Evolutionary conservation across 345 rosid species (phyloP).

Genomic region (Angophora floribunda): DNA sequence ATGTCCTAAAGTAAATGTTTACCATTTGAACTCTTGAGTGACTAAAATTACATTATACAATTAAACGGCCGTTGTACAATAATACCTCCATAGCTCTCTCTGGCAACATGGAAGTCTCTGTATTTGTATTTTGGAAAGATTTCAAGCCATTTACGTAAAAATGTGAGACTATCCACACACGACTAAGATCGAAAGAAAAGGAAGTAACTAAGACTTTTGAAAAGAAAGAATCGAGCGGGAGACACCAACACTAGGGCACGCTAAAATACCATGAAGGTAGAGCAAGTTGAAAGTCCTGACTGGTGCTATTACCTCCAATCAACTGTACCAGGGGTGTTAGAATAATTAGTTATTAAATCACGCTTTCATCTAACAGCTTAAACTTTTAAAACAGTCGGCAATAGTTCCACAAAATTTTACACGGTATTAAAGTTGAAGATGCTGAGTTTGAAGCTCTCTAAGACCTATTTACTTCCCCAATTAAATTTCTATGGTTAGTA

Average conservation of each 20-base stretch:
- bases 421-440: too few relatives aligned
- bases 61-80: neutral
- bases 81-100: neutral
- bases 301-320: neutral
- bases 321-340: neutral
- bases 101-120: neutral
- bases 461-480: too few relatives aligned
- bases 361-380: too few relatives aligned
- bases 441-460: too few relatives aligned
- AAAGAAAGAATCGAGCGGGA: neutral
- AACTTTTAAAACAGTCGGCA: too few relatives aligned
- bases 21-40: neutral
- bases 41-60: fast-evolving
- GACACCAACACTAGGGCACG: neutral
- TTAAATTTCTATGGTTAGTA: too few relatives aligned
- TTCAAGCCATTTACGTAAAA: neutral
- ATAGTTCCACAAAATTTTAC: too few relatives aligned
- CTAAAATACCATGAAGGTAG: neutral
- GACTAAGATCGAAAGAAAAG: neutral
- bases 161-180: neutral
- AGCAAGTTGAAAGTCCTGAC: too few relatives aligned
- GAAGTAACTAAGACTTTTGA: neutral
- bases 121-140: neutral
- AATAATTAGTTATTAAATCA: too few relatives aligned
- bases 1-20: too few relatives aligned